Evolutionary conservation across 1,139 yeast species (phyloP), one percentile per base, ranked within the genome.

Genomic region (Debaryomycetaceae sp.): DNA sequence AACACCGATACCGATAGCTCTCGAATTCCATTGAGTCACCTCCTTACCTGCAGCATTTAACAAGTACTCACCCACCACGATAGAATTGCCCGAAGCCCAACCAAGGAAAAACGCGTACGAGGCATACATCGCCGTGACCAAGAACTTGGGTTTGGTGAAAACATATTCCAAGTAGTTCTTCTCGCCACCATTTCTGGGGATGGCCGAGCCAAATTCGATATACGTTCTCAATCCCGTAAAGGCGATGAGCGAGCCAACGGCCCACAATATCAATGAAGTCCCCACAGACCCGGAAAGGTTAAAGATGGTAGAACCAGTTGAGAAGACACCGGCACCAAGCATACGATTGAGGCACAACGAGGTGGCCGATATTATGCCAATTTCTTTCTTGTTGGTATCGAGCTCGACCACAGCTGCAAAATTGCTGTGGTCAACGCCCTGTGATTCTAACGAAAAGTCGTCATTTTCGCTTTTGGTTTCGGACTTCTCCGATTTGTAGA

Each of bases 181-280:
- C 51, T 84, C 95, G 42, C 95, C 95, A 42, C 95, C 95, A 48
- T 84, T 83, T 55, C 82, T 75, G 20, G 93, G 91, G 41, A 84
- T 75, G 24, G 85, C 86, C 9, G 86, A 73, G 12, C 95, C 95
- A 55, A 83, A 81, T 52, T 84, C 95, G 74, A 85, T 71, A 51
- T 83, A 85, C 5, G 83, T 86, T 48, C 76, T 69, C 43, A 84
- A 63, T 3, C 95, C 95, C 18, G 83, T 64, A 24, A 80, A 64
- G 4, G 94, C 85, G 43, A 84, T 78, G 16, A 82, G 38, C 9
- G 86, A 75, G 29, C 95, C 95, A 13, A 79, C 74, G 18, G 78
- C 72, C 95, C 95, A 85, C 56, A 85, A 61, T 37, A 82, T 56
- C 35, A 85, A 61, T 2, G 89, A 60, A 27, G 83, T 59, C 13